Conservation (phyloP, 257 asterid genomes). For the Solanum appendiculatum region DNA sequence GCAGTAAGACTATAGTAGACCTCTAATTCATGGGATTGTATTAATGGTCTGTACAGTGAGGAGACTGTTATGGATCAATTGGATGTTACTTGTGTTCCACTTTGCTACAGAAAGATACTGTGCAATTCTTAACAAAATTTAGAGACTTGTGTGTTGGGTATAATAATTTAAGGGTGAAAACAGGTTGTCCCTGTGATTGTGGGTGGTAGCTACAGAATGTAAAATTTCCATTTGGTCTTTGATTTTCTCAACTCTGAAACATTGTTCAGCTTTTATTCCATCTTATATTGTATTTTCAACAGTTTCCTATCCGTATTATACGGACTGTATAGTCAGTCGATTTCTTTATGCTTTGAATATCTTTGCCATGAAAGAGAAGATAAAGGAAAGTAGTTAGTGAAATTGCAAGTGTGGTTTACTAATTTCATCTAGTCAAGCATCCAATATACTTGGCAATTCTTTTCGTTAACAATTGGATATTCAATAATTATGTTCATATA, state of each 20-base stretch:
- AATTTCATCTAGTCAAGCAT: not conserved
- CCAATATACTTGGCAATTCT: not conserved
- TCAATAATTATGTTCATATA: not conserved
- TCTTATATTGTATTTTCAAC: not conserved
- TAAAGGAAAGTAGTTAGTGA: not conserved
- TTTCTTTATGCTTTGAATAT: not conserved
- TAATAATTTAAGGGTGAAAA: not conserved
- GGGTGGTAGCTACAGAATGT: not conserved
- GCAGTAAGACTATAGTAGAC: not conserved
- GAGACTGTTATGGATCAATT: not conserved
- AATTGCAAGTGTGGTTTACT: not conserved
- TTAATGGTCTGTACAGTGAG: not conserved
- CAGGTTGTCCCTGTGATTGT: not conserved
- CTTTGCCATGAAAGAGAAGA: not conserved
- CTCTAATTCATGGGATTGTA: not conserved
- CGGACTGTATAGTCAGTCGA: not conserved
- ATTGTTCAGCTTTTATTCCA: not conserved
- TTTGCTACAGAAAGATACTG: not conserved
- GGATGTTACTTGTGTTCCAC: not conserved
- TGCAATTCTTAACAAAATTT: not conserved
- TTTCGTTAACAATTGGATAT: not conserved
- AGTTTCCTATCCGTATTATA: not conserved
- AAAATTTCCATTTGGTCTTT: not conserved
- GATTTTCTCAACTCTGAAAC: not conserved
- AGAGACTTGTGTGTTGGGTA: not conserved